phyloP scores from a whole-genome alignment of 441 rosid species.

The Jatropha multifida region DNA sequence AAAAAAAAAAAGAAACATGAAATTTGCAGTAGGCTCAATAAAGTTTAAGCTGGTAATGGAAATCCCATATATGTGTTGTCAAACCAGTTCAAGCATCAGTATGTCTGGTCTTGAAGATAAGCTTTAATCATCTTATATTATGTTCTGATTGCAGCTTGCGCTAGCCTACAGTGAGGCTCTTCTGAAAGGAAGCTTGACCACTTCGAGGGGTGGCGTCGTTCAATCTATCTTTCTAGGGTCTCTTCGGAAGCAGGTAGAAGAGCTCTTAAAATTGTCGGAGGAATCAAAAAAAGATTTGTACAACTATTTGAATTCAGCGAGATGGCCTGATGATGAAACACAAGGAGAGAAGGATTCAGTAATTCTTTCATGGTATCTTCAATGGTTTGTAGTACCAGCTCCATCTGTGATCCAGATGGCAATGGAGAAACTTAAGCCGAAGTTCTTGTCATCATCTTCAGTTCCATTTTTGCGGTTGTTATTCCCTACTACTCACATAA shows the following conservation, averaged over 20 bases:
- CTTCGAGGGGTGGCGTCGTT: constrained; percentile 64
- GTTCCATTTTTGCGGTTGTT: constrained; percentile 60
- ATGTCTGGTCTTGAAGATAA: not conserved
- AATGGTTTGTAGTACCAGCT: constrained; percentile 74
- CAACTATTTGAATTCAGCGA: constrained; percentile 49
- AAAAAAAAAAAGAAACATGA: not conserved
- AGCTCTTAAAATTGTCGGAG: constrained; percentile 46
- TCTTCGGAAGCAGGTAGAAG: constrained; percentile 67
- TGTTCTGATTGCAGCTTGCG: constrained; percentile 58
- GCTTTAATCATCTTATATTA: not conserved
- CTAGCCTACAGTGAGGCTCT: constrained; percentile 77
- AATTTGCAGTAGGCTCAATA: not conserved
- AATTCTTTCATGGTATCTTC: constrained; percentile 82
- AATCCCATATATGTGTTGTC: not conserved
- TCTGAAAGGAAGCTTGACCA: constrained; percentile 58
- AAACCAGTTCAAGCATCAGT: not conserved
- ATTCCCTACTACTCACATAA: constrained; percentile 62
- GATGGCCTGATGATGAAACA: constrained; percentile 57
- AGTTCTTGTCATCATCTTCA: constrained; percentile 37
- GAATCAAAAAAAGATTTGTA: constrained; percentile 41
- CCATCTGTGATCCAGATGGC: constrained; percentile 51
- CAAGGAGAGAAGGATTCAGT: constrained; percentile 35
- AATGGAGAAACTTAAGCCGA: constrained; percentile 51
- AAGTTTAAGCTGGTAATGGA: not conserved
- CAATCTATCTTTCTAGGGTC: constrained; percentile 75